Percentiles rank a stretch among this genome's conserved stretches.
These are phyloP conservation scores for Russula vinacea DNA, from an alignment of 768 basidiomycete genomes.

Conservation along the genomic window DNA sequence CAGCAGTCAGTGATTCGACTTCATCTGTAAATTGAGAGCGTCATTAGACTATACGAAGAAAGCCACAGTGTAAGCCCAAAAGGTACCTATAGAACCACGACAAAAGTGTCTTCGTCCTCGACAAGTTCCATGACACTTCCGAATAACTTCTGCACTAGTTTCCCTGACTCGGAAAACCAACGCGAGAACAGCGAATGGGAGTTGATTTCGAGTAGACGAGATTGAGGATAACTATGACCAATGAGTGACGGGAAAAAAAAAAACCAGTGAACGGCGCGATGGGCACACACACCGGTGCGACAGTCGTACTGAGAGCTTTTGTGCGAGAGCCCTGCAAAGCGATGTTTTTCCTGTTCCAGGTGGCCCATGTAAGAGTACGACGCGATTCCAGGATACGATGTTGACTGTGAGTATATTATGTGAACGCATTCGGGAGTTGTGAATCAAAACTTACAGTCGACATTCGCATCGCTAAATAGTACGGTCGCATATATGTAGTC, in stretches of 20 bases:
- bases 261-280: neutral
- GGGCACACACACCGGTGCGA: conserved; percentile 60
- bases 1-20: conserved; percentile 93
- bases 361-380: conserved; percentile 92
- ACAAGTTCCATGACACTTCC: conserved; percentile 84
- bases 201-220: conserved; percentile 93
- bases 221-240: conserved; percentile 67
- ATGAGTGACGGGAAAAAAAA: neutral
- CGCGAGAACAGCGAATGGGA: conserved; percentile 97
- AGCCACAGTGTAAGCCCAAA: neutral
- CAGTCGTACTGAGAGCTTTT: conserved; percentile 89
- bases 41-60: conserved; percentile 1
- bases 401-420: conserved; percentile 55
- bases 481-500: conserved; percentile 95
- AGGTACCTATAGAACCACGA: conserved; percentile 84
- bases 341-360: conserved; percentile 98
- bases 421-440: conserved; percentile 13
- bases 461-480: conserved; percentile 82
- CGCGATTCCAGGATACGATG: conserved; percentile 92
- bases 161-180: conserved; percentile 99
- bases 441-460: conserved; percentile 59
- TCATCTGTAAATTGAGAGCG: conserved; percentile 57
- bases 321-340: conserved; percentile 89
- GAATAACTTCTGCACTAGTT: conserved; percentile 93
- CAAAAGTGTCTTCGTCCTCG: conserved; percentile 87